Base-by-base conservation (phyloP, 768 basidiomycete genomes). In the Suillus variegatus region DNA sequence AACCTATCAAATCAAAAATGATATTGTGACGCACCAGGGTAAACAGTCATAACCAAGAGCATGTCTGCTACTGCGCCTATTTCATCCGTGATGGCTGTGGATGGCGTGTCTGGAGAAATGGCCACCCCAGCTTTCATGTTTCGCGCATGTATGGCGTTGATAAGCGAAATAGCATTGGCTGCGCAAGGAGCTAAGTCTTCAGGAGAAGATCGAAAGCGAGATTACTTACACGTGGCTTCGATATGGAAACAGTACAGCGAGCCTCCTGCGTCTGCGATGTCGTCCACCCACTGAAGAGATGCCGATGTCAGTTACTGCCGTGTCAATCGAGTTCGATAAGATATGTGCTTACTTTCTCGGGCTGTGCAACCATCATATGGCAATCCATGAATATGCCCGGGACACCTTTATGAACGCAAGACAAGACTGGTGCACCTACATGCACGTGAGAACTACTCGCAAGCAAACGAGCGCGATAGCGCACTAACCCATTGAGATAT, bases 311-410 rank as follows among this genome's bases (percentile, higher is more conserved):
- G 38, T 58, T 10, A 58, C 57, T 58, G 61, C 64, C 6, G 47
- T n/a, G 25, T 63, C 6, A 43, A 36, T 38, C 10, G 36, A 6
- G 20, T 5, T 9, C 44, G 49, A 22, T 32, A 28, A 52, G 38
- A 35, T 44, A 8, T 22, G 44, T 41, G 9, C 72, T 58, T 69
- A 94, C 96, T 84, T 91, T 90, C 73, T 92, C 93, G 12, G 97
- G 97, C 58, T 98, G 82, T 0, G 95, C 77, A 22, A 99, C 97
- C 97, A 99, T 99, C 97, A 99, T 99, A 79, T 99, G 97, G 78
- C 96, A 98, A 78, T 99, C 97, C 97, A 99, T 99, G 82, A 95
- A 99, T 71, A 98, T 97, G 62, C 87, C 93, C 2, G 97, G 96
- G 25, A 98, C 86, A 43, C 88, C 86, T 77, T 95, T 95, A 62